A percentile compares a stretch with the other conserved stretches of the same genome.
Conservation (phyloP, 108 stramenopile genomes). For the Stephanodiscus minutulus region DNA sequence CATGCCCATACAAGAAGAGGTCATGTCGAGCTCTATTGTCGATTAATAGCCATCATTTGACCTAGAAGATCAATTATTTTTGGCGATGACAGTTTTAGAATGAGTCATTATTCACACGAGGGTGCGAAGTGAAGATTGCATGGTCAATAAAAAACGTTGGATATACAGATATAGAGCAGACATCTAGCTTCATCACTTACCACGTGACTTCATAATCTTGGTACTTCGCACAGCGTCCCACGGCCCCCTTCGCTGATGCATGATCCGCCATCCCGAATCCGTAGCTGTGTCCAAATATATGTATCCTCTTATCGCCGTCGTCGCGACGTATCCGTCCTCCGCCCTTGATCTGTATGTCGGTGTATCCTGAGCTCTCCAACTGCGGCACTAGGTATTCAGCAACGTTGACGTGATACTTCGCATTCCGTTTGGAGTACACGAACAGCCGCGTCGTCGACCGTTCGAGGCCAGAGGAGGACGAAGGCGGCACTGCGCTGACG, state of each 20-base stretch:
- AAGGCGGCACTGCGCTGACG: conserved; percentile 57
- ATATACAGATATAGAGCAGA: too few relatives aligned
- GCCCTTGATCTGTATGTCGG: conserved; percentile 65
- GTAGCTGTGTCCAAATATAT: conserved; percentile 80
- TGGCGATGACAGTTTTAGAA: too few relatives aligned
- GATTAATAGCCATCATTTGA: conserved; percentile 13
- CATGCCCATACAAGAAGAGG: too few relatives aligned
- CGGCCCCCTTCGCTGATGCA: conserved; percentile 54
- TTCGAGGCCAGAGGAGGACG: background rate
- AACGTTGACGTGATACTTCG: conserved; percentile 77
- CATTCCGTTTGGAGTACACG: conserved; percentile 63
- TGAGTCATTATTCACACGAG: background rate
- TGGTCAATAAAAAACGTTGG: conserved; percentile 75
- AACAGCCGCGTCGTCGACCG: conserved; percentile 38
- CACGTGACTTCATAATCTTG: conserved; percentile 59
- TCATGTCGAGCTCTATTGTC: too few relatives aligned
- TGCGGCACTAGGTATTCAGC: conserved; percentile 71
- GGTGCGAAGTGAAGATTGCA: background rate
- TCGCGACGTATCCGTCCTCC: conserved; percentile 74
- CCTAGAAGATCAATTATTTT: background rate
- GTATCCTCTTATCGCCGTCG: conserved; percentile 49
- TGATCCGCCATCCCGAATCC: conserved; percentile 85
- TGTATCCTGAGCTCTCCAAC: conserved; percentile 62
- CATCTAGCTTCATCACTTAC: conserved; percentile 34
- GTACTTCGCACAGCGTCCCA: conserved; percentile 59